Evolutionary conservation across 129 eudicot genomes (phyloP), one percentile per base, ranked within the genome.

Genomic region (Lactuca saligna): DNA sequence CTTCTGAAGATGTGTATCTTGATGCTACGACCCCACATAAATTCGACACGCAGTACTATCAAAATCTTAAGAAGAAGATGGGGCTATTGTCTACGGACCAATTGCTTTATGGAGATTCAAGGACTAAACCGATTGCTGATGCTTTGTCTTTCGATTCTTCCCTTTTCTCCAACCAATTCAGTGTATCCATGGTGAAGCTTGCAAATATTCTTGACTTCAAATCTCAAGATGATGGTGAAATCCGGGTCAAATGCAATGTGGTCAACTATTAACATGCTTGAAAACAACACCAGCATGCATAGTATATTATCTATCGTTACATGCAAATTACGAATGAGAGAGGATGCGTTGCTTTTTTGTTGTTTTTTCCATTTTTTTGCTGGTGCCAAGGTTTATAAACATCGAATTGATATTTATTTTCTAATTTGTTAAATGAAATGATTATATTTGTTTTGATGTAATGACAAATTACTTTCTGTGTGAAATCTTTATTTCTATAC

Each of bases 51-150:
- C 79, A 82, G 15, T 86, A 88, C 78, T 92, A 75, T 76, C 86
- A 73, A 17, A 92, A 92, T 72, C 84, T 92, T 3, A 73, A 81
- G 75, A 84, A 81, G 66, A 81, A 84, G 57, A 88, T 86, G 96
- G 98, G 96, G 9, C 85, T 92, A 5, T 75, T 86, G n/a, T 68
- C 83, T 4, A 86, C 96, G 0, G 98, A 88, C 62, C 98, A 92
- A 64, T 10, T 76, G 71, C 75, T 92, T 33, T 74, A 84, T 51
- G 50, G 76, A 0, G 98, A 92, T 66, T 85, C 87, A 25, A 82
- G 98, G 68, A 92, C 96, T 32, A 67, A 72, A 17, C 81, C 85
- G 15, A 51, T 86, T 15, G 88, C 88, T 0, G 63, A 64, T 14
- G 89, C 90, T 0, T 61, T 92, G 68, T 85, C 87, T 46, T 78